Conservation (phyloP, 148 eudicot species). For the Nepenthes gracilis region DNA sequence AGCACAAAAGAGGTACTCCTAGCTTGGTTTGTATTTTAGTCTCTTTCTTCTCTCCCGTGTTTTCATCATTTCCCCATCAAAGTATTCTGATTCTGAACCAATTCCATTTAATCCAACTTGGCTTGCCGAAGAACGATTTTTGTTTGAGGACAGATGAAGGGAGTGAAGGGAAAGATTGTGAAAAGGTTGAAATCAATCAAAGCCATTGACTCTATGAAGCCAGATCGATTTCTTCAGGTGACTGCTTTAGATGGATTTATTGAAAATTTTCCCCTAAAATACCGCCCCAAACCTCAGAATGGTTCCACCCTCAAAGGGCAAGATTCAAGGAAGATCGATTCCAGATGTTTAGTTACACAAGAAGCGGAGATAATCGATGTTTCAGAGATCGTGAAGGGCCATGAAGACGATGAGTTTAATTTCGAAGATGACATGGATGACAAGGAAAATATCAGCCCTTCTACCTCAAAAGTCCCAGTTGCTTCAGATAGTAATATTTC, state of each 20-base stretch:
- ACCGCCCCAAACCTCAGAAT: slow-evolving; percentile 19
- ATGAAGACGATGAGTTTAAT: slow-evolving; percentile 22
- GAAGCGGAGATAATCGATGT: slow-evolving; percentile 16
- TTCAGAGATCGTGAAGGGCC: slow-evolving; percentile 34
- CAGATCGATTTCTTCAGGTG: slow-evolving; percentile 54
- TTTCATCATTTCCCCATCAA: no score
- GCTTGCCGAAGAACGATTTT: no score
- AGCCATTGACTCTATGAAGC: slow-evolving; percentile 48
- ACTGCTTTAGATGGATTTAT: slow-evolving; percentile 42
- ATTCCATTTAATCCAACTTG: no score
- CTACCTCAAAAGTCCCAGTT: slow-evolving; percentile 5
- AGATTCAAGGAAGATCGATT: slow-evolving; percentile 6
- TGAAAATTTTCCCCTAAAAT: slow-evolving; percentile 18
- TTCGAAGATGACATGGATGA: slow-evolving; percentile 13
- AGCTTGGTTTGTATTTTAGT: no score
- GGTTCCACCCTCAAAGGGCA: slow-evolving; percentile 5
- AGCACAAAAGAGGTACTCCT: no score
- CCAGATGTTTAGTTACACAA: not conserved
- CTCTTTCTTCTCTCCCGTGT: no score
- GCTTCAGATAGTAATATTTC: not conserved
- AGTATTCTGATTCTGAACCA: no score
- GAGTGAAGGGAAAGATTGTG: slow-evolving; percentile 60
- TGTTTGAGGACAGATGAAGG: slow-evolving; percentile 37
- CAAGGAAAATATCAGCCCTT: slow-evolving; percentile 49
- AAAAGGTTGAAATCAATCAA: slow-evolving; percentile 73